phyloP scores from a whole-genome alignment of 306 rosid genomes.

The Adenanthera pavonina region DNA sequence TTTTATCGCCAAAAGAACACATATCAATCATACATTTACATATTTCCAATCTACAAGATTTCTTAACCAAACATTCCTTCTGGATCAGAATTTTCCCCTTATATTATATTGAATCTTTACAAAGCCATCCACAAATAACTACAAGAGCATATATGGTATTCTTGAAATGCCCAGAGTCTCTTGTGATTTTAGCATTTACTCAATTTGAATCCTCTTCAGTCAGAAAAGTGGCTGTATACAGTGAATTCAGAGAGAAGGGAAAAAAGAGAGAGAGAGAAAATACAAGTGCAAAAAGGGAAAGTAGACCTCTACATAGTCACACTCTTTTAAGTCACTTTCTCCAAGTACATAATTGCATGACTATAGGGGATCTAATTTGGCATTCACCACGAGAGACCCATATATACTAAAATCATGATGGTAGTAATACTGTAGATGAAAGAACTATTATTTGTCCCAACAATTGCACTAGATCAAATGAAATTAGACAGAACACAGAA shows the following conservation, averaged over 20 bases:
- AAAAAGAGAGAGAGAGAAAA: too few species aligned
- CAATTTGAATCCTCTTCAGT: too few species aligned
- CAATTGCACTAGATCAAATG: not conserved
- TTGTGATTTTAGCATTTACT: conserved; percentile 16
- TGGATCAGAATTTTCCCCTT: not conserved
- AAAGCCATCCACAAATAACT: not conserved
- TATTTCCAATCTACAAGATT: conserved; percentile 3
- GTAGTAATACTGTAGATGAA: not conserved
- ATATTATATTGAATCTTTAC: not conserved
- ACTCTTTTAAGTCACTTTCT: too few species aligned
- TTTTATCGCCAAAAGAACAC: conserved; percentile 11
- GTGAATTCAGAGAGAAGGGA: too few species aligned
- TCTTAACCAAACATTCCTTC: conserved; percentile 3
- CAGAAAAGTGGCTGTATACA: too few species aligned
- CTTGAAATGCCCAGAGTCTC: not conserved
- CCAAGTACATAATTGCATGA: too few species aligned
- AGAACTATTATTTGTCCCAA: not conserved
- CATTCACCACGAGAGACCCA: not conserved
- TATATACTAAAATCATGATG: not conserved
- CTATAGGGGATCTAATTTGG: not conserved
- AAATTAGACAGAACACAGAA: not conserved
- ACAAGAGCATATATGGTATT: not conserved
- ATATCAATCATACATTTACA: not conserved
- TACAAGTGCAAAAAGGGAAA: too few species aligned
- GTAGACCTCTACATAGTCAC: too few species aligned